These are phyloP conservation scores for Aspergillus candidus DNA, from an alignment of 2,329 filamentous ascomycete species.

Conservation along the genomic window DNA sequence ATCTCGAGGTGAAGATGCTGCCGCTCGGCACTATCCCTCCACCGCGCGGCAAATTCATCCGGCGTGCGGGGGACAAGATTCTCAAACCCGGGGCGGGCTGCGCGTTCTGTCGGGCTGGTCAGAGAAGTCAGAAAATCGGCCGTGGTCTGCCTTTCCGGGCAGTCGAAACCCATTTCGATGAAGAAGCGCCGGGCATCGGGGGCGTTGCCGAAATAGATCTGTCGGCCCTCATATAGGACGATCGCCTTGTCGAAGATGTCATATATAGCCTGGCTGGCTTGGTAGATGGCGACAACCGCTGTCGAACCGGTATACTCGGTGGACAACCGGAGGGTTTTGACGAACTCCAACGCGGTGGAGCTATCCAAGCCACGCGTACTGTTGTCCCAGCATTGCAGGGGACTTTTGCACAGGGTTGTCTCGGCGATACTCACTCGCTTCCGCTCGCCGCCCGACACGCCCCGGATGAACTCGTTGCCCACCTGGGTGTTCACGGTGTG, in stretches of 20 bases:
- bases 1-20: slow-evolving; percentile 35
- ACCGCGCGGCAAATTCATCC: slow-evolving; percentile 58
- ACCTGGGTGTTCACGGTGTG: slow-evolving; percentile 48
- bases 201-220: slow-evolving; percentile 68
- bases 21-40: slow-evolving; percentile 49
- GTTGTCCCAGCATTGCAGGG: slow-evolving; percentile 43
- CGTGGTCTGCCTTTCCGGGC: slow-evolving; percentile 60
- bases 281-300: slow-evolving; percentile 50
- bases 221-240: slow-evolving; percentile 65
- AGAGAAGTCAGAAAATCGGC: slow-evolving; percentile 65
- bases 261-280: slow-evolving; percentile 41
- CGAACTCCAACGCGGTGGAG: slow-evolving; percentile 51
- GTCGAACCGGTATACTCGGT: slow-evolving; percentile 45
- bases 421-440: slow-evolving; percentile 58
- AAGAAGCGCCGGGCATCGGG: slow-evolving; percentile 58
- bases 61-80: slow-evolving; percentile 58
- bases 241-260: slow-evolving; percentile 64
- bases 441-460: slow-evolving; percentile 54
- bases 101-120: slow-evolving; percentile 57
- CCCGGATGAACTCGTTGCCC: slow-evolving; percentile 51
- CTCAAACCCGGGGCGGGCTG: slow-evolving; percentile 53
- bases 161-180: slow-evolving; percentile 61
- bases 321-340: slow-evolving; percentile 43
- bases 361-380: slow-evolving; percentile 45
- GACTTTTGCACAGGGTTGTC: slow-evolving; percentile 40